Percentiles rank a stretch among this genome's conserved stretches.
phyloP scores from a whole-genome alignment of 192 early-diverging fungal genomes.

The Backusella westeae region DNA sequence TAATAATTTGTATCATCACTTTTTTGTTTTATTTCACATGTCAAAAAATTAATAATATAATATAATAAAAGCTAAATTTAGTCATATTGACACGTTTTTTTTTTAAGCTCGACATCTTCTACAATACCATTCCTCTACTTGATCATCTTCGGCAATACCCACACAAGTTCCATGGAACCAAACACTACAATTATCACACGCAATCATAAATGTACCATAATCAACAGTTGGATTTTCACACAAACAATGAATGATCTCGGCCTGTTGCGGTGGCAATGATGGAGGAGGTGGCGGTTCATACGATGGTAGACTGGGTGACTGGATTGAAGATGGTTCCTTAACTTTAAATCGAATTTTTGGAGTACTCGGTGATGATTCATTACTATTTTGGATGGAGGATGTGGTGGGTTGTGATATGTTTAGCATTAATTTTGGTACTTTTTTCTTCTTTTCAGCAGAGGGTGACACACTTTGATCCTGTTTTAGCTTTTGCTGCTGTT shows the following conservation, averaged over 20 bases:
- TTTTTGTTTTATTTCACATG: neutral
- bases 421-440: constrained; percentile 18
- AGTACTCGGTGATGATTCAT: constrained; percentile 18
- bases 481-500: neutral
- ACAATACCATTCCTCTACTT: constrained; percentile 21
- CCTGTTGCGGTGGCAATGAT: neutral
- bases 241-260: constrained; percentile 54
- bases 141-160: constrained; percentile 36
- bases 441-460: neutral
- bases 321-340: constrained; percentile 23
- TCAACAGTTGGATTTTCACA: constrained; percentile 57
- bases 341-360: constrained; percentile 38
- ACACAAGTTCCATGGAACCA: constrained; percentile 67
- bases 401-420: constrained; percentile 8
- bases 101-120: constrained; percentile 4
- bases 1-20: neutral
- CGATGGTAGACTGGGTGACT: neutral
- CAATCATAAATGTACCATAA: constrained; percentile 63
- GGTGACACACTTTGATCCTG: neutral
- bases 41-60: constrained; percentile 3
- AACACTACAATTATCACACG: constrained; percentile 57
- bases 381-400: constrained; percentile 1
- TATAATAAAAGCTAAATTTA: neutral
- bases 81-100: neutral
- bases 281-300: neutral